Percentiles rank a stretch among this genome's conserved stretches.
phyloP scores from a whole-genome alignment of 2,329 filamentous ascomycete species.

The Hypoxylon rubiginosum region DNA sequence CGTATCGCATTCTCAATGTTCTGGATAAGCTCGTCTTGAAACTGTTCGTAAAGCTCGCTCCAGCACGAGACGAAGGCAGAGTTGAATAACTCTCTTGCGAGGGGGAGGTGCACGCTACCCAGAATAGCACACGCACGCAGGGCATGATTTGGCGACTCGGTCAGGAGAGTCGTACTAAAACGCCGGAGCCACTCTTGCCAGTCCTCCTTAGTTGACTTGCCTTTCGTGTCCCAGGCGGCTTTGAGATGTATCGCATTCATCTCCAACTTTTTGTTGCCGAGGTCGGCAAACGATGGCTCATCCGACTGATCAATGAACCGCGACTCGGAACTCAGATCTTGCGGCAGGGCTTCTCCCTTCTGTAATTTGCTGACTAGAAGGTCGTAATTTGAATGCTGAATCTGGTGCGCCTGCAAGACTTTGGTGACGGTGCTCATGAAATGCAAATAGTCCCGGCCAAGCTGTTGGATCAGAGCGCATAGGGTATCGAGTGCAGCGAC shows the following conservation, averaged over 20 bases:
- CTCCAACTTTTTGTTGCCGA: conserved; percentile 91
- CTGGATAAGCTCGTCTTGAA: conserved; percentile 94
- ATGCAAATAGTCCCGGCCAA: conserved; percentile 94
- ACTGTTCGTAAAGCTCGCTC: conserved; percentile 97
- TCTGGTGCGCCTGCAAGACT: conserved; percentile 80
- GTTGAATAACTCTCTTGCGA: conserved; percentile 96
- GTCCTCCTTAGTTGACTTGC: conserved; percentile 97
- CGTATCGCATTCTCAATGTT: conserved; percentile 97
- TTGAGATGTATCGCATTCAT: conserved; percentile 98
- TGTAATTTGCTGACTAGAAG: conserved; percentile 92
- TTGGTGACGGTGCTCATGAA: conserved; percentile 96
- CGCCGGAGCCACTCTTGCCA: conserved; percentile 99
- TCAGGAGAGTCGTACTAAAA: conserved; percentile 94
- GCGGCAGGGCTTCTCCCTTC: conserved; percentile 94
- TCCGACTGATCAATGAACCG: conserved; percentile 83
- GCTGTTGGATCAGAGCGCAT: conserved; percentile 94
- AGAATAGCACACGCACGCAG: conserved; percentile 92
- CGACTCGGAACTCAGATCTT: conserved; percentile 90
- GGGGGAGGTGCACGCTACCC: conserved; percentile 89
- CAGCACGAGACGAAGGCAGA: conserved; percentile 99
- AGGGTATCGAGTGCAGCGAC: conserved; percentile 91
- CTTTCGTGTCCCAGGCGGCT: conserved; percentile 95
- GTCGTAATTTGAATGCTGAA: conserved; percentile 92
- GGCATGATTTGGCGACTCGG: conserved; percentile 96
- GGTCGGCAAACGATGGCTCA: conserved; percentile 84